phyloP scores from a whole-genome alignment of 495 filamentous ascomycete species.

The Amniculicola lignicola region DNA sequence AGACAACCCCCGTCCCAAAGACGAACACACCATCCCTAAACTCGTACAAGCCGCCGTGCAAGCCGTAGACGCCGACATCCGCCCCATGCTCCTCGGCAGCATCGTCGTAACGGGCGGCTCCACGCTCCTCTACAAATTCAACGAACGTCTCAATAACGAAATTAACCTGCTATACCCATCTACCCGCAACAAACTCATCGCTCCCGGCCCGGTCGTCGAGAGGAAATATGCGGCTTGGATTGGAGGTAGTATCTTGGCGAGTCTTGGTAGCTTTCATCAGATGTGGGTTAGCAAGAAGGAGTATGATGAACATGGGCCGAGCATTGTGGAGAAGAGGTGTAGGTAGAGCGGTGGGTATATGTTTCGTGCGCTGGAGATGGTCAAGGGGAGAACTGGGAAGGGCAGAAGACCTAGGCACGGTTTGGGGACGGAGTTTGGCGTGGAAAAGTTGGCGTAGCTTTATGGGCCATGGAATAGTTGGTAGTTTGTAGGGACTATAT shows the following conservation, averaged over 20 bases:
- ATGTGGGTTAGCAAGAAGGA: constrained; percentile 93
- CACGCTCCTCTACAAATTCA: constrained; percentile 82
- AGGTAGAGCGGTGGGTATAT: constrained; percentile 52
- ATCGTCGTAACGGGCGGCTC: constrained; percentile 91
- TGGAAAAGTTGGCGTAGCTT: too few relatives aligned
- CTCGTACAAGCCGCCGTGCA: constrained; percentile 74
- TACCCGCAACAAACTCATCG: constrained; percentile 76
- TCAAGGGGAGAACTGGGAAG: too few relatives aligned
- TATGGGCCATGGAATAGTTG: too few relatives aligned
- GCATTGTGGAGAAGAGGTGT: constrained; percentile 74
- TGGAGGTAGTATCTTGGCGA: constrained; percentile 91
- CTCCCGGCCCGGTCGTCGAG: constrained; percentile 81
- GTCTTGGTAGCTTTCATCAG: constrained; percentile 97
- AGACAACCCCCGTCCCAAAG: constrained; percentile 53
- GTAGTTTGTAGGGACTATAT: too few relatives aligned
- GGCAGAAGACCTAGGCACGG: too few relatives aligned
- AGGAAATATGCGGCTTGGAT: constrained; percentile 91
- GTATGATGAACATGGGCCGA: constrained; percentile 71
- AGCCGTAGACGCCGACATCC: constrained; percentile 82
- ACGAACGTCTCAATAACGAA: constrained; percentile 81
- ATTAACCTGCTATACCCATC: constrained; percentile 74
- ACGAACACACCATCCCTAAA: constrained; percentile 70
- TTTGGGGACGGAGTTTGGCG: too few relatives aligned
- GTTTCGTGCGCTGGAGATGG: too few relatives aligned
- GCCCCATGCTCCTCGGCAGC: constrained; percentile 76